Percentiles rank a stretch among this genome's conserved stretches.
phyloP scores from a whole-genome alignment of 2,329 filamentous ascomycete species.

The Pseudogymnoascus sp. region DNA sequence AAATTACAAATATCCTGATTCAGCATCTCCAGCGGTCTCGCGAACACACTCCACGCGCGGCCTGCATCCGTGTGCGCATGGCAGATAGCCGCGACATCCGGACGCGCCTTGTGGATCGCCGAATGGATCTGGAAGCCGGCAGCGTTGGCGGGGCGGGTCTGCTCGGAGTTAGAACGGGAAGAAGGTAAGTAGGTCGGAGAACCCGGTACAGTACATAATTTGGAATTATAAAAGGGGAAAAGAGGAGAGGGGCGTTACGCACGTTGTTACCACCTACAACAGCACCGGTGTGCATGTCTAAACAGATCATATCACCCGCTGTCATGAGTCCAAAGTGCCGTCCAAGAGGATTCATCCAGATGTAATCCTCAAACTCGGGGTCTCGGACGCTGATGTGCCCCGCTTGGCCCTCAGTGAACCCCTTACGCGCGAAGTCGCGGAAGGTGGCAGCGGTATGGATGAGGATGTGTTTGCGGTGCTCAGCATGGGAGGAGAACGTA shows the following conservation, averaged over 20 bases:
- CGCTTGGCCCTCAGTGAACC: conserved; percentile 59
- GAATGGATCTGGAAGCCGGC: conserved; percentile 64
- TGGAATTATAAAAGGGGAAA: not conserved
- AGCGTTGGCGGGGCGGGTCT: conserved; percentile 50
- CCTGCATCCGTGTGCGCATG: conserved; percentile 60
- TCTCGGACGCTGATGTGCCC: conserved; percentile 62
- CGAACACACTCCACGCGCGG: conserved; percentile 60
- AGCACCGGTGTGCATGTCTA: conserved; percentile 50
- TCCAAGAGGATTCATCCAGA: conserved; percentile 63
- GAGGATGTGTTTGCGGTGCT: conserved; percentile 54
- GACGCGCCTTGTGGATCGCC: conserved; percentile 56
- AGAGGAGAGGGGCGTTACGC: not conserved
- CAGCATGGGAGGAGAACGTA: conserved; percentile 41
- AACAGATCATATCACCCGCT: conserved; percentile 57
- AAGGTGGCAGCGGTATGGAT: conserved; percentile 61
- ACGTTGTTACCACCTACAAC: conserved; percentile 52
- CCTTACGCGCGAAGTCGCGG: conserved; percentile 56
- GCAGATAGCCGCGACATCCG: conserved; percentile 57
- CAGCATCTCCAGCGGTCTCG: conserved; percentile 57
- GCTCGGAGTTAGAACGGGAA: not conserved
- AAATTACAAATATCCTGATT: conserved; percentile 59
- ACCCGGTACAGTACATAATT: not conserved
- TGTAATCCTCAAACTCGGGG: conserved; percentile 49
- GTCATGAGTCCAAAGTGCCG: conserved; percentile 57
- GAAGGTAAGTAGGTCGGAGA: not conserved